Evolutionary conservation across 1,139 yeast species (phyloP).

Genomic region (Pichia sp.): DNA sequence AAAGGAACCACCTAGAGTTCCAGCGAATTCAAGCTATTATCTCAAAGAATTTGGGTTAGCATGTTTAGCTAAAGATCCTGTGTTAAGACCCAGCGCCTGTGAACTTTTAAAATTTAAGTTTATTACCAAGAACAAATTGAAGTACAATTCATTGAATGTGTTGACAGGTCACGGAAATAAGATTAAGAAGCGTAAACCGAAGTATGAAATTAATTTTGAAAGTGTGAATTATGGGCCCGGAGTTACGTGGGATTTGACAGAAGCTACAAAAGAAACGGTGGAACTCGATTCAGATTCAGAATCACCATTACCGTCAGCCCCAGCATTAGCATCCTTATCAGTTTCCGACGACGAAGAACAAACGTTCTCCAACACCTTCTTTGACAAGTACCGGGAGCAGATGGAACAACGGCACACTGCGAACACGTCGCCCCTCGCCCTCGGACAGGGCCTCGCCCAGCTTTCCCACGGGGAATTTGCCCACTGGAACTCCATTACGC

Average conservation of each 20-base stretch:
- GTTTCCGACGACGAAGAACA: conserved; percentile 8
- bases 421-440: conserved; percentile 6
- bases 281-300: background rate
- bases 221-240: conserved; percentile 23
- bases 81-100: conserved; percentile 50
- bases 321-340: too few relatives aligned
- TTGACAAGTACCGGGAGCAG: background rate
- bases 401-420: conserved; percentile 1
- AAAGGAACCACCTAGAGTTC: conserved; percentile 57
- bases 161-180: conserved; percentile 13
- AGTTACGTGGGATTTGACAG: conserved; percentile 22
- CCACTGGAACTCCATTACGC: too few relatives aligned
- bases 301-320: too few relatives aligned
- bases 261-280: background rate
- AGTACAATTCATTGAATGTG: conserved; percentile 19
- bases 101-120: conserved; percentile 58
- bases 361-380: conserved; percentile 5
- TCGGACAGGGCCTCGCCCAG: too few relatives aligned
- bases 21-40: conserved; percentile 22
- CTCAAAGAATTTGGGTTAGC: conserved; percentile 57
- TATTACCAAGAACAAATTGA: conserved; percentile 40
- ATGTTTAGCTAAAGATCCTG: conserved; percentile 62
- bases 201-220: conserved; percentile 21
- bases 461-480: too few relatives aligned
- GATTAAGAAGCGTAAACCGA: conserved; percentile 20